These are phyloP conservation scores for Pseudogymnoascus sp. DNA, from an alignment of 2,329 filamentous ascomycete species.

Conservation along the genomic window DNA sequence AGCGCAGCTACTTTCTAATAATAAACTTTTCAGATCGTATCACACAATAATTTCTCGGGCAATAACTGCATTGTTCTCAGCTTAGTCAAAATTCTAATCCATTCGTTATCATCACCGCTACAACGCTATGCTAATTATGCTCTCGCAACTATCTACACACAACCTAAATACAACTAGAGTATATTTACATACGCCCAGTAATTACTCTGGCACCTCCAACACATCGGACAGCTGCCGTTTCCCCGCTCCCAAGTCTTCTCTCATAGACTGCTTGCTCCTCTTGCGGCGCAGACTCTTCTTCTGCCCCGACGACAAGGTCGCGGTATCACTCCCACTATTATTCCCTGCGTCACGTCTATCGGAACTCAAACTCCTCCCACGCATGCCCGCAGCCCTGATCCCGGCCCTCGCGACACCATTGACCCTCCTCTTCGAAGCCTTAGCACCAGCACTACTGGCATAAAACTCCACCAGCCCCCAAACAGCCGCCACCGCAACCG, in stretches of 20 bases:
- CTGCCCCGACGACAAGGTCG: background rate
- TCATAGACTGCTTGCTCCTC: slow-evolving; percentile 8
- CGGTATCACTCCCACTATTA: background rate
- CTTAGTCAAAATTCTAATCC: background rate
- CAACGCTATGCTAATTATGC: slow-evolving; percentile 8
- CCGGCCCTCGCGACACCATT: background rate
- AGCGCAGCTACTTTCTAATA: background rate
- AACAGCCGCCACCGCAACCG: background rate
- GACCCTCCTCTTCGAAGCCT: background rate
- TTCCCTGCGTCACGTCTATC: background rate
- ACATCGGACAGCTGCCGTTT: slow-evolving; percentile 5
- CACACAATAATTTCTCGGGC: background rate
- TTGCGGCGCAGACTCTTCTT: slow-evolving; percentile 2
- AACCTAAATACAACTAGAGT: slow-evolving; percentile 2
- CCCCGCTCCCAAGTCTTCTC: background rate
- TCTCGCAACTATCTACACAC: background rate
- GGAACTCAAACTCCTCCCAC: background rate
- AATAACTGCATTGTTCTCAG: background rate
- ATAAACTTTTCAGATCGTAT: background rate
- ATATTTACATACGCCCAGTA: background rate
- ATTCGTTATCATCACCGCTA: slow-evolving; percentile 3
- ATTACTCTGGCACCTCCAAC: slow-evolving; percentile 6
- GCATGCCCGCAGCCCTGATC: background rate
- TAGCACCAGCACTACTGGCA: background rate
- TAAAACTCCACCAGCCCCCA: background rate